Conservation (phyloP, 2,329 filamentous ascomycete species). For the Ambrosiella beaveri region DNA sequence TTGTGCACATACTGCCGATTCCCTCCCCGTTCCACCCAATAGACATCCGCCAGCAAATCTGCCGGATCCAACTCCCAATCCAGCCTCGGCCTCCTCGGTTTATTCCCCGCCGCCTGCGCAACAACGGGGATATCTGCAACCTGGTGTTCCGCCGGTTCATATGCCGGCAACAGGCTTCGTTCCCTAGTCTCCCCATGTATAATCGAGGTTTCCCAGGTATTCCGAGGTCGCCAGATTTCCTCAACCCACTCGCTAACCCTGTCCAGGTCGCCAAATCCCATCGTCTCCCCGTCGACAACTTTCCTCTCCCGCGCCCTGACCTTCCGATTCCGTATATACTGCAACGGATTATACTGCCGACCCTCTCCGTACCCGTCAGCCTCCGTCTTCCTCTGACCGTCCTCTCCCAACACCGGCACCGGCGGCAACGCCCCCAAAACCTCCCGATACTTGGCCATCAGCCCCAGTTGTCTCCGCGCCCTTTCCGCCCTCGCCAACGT, state of each 20-base stretch:
- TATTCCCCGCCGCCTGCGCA: slow-evolving; percentile 28
- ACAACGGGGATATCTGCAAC: slow-evolving; percentile 27
- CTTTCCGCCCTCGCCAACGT: slow-evolving; percentile 71
- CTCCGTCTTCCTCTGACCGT: slow-evolving; percentile 15
- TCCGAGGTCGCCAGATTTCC: slow-evolving; percentile 29
- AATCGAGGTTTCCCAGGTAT: not conserved
- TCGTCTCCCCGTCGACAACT: slow-evolving; percentile 53
- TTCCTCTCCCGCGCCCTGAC: slow-evolving; percentile 63
- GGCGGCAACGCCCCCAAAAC: slow-evolving; percentile 66
- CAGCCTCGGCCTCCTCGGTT: slow-evolving; percentile 54
- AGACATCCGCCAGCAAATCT: slow-evolving; percentile 74
- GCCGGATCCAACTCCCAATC: slow-evolving; percentile 75
- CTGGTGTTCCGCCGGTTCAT: slow-evolving; percentile 26
- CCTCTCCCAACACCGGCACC: slow-evolving; percentile 31
- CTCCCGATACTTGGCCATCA: slow-evolving; percentile 68
- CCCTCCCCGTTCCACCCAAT: slow-evolving; percentile 71
- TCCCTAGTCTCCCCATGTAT: slow-evolving; percentile 7
- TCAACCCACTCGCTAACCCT: slow-evolving; percentile 65
- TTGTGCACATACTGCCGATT: slow-evolving; percentile 75
- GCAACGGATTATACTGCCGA: slow-evolving; percentile 74
- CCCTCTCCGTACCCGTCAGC: slow-evolving; percentile 28
- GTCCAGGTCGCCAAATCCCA: slow-evolving; percentile 60
- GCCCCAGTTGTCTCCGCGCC: slow-evolving; percentile 68
- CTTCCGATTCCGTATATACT: slow-evolving; percentile 82
- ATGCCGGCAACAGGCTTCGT: slow-evolving; percentile 24